Evolutionary conservation across 1,139 yeast genomes (phyloP).

Genomic region (Zygosaccharomyces sapae): DNA sequence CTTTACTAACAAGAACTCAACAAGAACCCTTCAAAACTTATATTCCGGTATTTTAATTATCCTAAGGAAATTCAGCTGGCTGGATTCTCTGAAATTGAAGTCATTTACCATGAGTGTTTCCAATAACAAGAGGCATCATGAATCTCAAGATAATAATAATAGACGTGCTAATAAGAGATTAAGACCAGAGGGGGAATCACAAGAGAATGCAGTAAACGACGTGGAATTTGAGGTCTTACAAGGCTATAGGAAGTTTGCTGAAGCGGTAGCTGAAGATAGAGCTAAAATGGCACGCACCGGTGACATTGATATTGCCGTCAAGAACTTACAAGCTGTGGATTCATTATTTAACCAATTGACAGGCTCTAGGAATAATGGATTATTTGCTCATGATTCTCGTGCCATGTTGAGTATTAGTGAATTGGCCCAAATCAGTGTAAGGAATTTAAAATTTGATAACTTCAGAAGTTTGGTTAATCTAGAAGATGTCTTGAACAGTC

Average conservation of each 20-base stretch:
- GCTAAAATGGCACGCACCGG: slow-evolving; percentile 43
- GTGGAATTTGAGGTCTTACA: slow-evolving; percentile 35
- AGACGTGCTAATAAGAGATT: slow-evolving; percentile 3
- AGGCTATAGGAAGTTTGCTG: slow-evolving; percentile 36
- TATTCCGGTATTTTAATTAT: background rate
- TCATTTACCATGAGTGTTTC: slow-evolving; percentile 2
- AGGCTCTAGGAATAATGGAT: slow-evolving; percentile 36
- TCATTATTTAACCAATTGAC: slow-evolving; percentile 38
- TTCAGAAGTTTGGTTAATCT: slow-evolving; percentile 47
- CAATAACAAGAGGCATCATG: slow-evolving; percentile 9
- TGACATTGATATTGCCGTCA: slow-evolving; percentile 40
- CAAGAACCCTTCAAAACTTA: background rate
- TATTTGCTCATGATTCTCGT: slow-evolving; percentile 47
- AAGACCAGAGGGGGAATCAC: slow-evolving; percentile 4
- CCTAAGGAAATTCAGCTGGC: background rate
- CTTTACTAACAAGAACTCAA: background rate
- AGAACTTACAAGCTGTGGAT: slow-evolving; percentile 39
- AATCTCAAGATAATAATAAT: slow-evolving; percentile 2
- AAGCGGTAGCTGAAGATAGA: slow-evolving; percentile 37
- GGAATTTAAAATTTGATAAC: slow-evolving; percentile 54
- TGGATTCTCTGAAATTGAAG: background rate
- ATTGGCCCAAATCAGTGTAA: slow-evolving; percentile 51
- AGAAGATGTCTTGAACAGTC: slow-evolving; percentile 44
- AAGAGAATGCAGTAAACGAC: slow-evolving; percentile 9
- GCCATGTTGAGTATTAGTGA: slow-evolving; percentile 44